Evolutionary conservation across 139 green algal species (phyloP), one percentile per base, ranked within the genome.

Genomic region (Volvox africanus): DNA sequence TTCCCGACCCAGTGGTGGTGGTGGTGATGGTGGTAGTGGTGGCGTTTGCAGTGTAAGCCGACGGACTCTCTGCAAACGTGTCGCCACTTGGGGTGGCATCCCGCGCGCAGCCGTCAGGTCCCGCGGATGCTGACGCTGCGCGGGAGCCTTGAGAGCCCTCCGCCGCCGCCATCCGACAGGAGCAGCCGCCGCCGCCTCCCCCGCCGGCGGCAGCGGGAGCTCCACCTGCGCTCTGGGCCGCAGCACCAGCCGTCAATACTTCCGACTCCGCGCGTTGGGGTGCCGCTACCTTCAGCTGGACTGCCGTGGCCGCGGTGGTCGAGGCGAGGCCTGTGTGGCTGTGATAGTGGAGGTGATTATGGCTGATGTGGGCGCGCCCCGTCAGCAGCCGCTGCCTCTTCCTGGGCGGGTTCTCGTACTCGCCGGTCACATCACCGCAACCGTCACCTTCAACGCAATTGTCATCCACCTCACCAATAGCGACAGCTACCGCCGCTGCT

Each of bases 121-220:
- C 76, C 32, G 68, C 69, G 0, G 84, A 83, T 11, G 30, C 86
- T 0, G 86, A 83, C 24, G 73, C 86, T 1, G 73, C 86, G 20
- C 71, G 73, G 11, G 71, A 84, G 44, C 86, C 73, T 75, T 90
- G 73, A 3, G 86, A 90, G 0, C 71, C 86, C 44, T 90, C 86
- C 73, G 50, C 73, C 32, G 69, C 71, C 18, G 11, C 44, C n/a
- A 71, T n/a, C 1, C 71, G 68, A 5, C 20, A 28, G 9, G 62
- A 2, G 61, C 1, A 5, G n/a, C 50, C 80, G 26, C 26, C 9
- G n/a, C 28, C 37, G n/a, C 30, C 17, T 18, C 30, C 32, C 32
- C 1, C 82, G 13, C 32, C 32, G 32, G 61, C 61, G 30, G 30
- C 30, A 12, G 36, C 80, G 19, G 50, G 44, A 61, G 30, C 55